These are phyloP conservation scores for Moringa oleifera DNA, from an alignment of 345 rosid species.

Conservation along the genomic window DNA sequence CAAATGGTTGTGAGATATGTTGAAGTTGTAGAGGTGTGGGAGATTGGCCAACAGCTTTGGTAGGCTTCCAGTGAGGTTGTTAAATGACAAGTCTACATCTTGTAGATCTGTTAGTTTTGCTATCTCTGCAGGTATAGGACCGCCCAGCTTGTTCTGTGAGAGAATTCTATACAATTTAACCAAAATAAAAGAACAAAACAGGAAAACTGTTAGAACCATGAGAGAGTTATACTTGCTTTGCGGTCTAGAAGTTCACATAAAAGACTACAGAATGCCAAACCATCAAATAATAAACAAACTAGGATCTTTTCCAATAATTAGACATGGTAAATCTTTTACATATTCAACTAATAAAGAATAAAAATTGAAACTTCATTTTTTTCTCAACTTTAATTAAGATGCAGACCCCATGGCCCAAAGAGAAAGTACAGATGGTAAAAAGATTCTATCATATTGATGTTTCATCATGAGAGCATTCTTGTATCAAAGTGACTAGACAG, in stretches of 20 bases:
- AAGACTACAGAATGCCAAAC: background rate
- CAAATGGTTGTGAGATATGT: constrained; percentile 79
- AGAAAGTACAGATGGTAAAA: too few relatives aligned
- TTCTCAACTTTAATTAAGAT: too few relatives aligned
- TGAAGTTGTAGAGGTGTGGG: constrained; percentile 57
- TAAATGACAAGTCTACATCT: constrained; percentile 68
- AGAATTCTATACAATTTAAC: constrained; percentile 45
- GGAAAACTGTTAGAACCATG: constrained; percentile 7
- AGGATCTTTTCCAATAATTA: background rate
- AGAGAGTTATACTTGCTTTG: background rate
- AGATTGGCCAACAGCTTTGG: constrained; percentile 86
- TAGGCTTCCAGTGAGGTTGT: constrained; percentile 51
- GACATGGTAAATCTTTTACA: background rate
- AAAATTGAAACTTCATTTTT: background rate
- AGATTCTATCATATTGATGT: background rate
- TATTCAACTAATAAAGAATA: background rate
- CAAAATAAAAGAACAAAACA: background rate
- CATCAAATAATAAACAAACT: background rate
- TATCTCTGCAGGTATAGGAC: constrained; percentile 55
- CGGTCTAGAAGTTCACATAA: background rate
- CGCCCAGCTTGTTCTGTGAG: constrained; percentile 59
- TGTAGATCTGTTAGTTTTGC: constrained; percentile 53
- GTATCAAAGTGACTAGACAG: background rate
- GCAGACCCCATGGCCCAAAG: background rate
- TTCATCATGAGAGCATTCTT: background rate